Evolutionary conservation across 331 rosid species (phyloP), one percentile per base, ranked within the genome.

Genomic region (Quercus tomentella): DNA sequence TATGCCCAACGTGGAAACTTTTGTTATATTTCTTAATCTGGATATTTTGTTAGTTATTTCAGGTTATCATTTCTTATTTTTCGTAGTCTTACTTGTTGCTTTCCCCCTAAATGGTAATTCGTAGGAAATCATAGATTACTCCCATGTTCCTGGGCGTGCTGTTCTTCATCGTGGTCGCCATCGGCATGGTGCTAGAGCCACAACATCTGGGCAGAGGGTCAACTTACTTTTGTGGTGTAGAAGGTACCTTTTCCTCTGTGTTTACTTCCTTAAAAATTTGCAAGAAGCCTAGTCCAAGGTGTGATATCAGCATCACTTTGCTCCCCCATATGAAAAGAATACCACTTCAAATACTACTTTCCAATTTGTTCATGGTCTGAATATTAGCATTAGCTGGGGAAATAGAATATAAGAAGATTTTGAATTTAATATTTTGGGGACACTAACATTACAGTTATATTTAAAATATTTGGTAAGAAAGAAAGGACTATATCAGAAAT

Each of bases 141-240:
- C 77, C 74, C 99, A 96, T 82, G 86, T 89, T 82, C 98, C 90
- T 8, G 98, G 98, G 35, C 87, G 4, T n/a, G 98, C 97, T 25
- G 83, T 96, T 86, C 93, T 96, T 83, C 99, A 96, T 85, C 70
- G 84, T 58, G 99, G 99, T 84, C 96, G 93, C 63, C 93, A 93
- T 77, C 94, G 98, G 62, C 99, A 96, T 84, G 98, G 97, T 41
- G 98, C 97, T 75, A 88, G 94, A 84, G 91, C 98, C 66, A 93
- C 98, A 82, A 86, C 90, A 77, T 86, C 90, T 20, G 98, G 99
- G 72, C 76, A 69, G 55, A 89, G 97, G 23, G 81, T 88, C 77
- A 96, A 93, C 83, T 90, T 96, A 85, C 82, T 96, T 72, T 60
- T 96, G 26, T 93, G 99, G 99, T 96, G 99, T 85, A 86, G 97